These are phyloP conservation scores for Xylaria castorea DNA, from an alignment of 495 filamentous ascomycete species.

Conservation along the genomic window DNA sequence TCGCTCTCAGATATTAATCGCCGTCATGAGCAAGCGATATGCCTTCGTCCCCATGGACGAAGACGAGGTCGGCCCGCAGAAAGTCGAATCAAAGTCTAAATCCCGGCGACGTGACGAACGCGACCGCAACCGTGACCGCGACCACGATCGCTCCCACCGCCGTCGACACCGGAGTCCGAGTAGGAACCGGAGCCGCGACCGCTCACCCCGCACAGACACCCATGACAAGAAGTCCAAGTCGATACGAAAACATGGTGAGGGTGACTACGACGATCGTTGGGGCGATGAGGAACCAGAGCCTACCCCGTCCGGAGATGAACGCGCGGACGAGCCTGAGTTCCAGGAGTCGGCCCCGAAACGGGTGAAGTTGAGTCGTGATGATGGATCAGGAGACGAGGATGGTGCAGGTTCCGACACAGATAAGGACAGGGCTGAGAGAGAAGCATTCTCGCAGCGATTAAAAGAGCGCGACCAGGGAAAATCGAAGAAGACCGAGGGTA, in stretches of 20 bases:
- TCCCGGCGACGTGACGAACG: slow-evolving; percentile 44
- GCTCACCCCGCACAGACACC: slow-evolving; percentile 47
- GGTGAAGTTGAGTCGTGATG: slow-evolving; percentile 55
- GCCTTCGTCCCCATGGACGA: slow-evolving; percentile 85
- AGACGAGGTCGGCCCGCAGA: slow-evolving; percentile 62
- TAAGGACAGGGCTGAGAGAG: slow-evolving; percentile 71
- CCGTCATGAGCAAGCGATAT: slow-evolving; percentile 71
- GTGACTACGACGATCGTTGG: slow-evolving; percentile 77
- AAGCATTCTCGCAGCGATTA: slow-evolving; percentile 77
- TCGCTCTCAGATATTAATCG: background rate
- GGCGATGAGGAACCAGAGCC: slow-evolving; percentile 72
- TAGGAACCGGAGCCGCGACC: slow-evolving; percentile 38
- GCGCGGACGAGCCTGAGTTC: slow-evolving; percentile 53
- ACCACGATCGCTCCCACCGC: slow-evolving; percentile 29
- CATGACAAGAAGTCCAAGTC: slow-evolving; percentile 61
- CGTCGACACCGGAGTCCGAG: slow-evolving; percentile 33
- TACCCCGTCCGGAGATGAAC: slow-evolving; percentile 56
- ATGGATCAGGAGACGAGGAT: slow-evolving; percentile 54
- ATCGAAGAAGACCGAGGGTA: slow-evolving; percentile 74
- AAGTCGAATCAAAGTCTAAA: slow-evolving; percentile 57
- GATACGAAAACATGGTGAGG: slow-evolving; percentile 45
- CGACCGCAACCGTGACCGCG: slow-evolving; percentile 27
- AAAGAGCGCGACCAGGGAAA: slow-evolving; percentile 66
- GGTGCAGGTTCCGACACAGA: slow-evolving; percentile 64
- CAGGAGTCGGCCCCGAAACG: slow-evolving; percentile 64